Conservation (phyloP, 768 basidiomycete genomes). For the Chalciporus sphaerocephalus region DNA sequence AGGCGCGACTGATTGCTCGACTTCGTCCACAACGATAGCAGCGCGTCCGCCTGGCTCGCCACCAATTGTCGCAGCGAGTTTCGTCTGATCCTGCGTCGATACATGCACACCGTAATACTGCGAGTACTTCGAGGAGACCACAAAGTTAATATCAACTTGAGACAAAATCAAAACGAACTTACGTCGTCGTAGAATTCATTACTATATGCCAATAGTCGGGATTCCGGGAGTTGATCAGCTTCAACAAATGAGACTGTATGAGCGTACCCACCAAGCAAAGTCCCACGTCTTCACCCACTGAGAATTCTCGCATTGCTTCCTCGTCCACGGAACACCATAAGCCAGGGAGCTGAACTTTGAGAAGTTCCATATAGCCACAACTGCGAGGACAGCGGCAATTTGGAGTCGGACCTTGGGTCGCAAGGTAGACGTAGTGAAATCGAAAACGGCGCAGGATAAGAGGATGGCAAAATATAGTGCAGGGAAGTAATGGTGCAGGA, state of each 20-base stretch:
- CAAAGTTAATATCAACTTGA: background rate
- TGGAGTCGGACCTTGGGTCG: slow-evolving; percentile 75
- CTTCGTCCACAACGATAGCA: slow-evolving; percentile 50
- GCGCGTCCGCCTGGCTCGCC: slow-evolving; percentile 53
- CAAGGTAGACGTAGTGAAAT: slow-evolving; percentile 75
- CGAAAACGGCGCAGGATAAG: slow-evolving; percentile 71
- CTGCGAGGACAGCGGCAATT: slow-evolving; percentile 67
- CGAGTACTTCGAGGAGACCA: slow-evolving; percentile 42
- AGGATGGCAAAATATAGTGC: slow-evolving; percentile 93
- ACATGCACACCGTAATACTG: slow-evolving; percentile 42
- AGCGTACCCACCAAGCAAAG: slow-evolving; percentile 68
- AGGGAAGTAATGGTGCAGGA: slow-evolving; percentile 97
- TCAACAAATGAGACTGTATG: background rate
- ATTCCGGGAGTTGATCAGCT: background rate
- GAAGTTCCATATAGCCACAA: slow-evolving; percentile 78
- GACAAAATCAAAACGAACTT: slow-evolving; percentile 26
- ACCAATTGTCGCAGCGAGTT: slow-evolving; percentile 44
- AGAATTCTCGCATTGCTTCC: slow-evolving; percentile 63
- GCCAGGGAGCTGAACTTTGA: slow-evolving; percentile 72
- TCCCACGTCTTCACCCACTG: slow-evolving; percentile 96
- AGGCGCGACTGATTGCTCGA: slow-evolving; percentile 5
- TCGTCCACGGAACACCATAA: slow-evolving; percentile 89
- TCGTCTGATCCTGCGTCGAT: slow-evolving; percentile 38
- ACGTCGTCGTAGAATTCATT: slow-evolving; percentile 68
- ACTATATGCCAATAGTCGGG: slow-evolving; percentile 33